phyloP scores from a whole-genome alignment of 176 grass and related monocot genomes.

The Zizania latifolia region DNA sequence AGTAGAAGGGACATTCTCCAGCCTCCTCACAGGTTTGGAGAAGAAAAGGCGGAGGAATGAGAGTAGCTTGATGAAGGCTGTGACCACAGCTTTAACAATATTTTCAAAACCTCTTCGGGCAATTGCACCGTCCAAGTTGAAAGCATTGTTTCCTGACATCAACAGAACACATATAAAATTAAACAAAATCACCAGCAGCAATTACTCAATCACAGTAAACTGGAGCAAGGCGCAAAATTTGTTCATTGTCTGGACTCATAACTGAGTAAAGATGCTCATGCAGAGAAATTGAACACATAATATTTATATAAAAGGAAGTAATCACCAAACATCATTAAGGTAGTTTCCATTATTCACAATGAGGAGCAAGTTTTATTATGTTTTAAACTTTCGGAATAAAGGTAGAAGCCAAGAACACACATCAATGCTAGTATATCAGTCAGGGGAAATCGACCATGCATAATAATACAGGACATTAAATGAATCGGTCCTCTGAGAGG shows the following conservation, averaged over 20 bases:
- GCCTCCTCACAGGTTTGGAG: constrained; percentile 40
- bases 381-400: neutral
- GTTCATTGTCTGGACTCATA: neutral
- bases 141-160: constrained; percentile 33
- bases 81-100: constrained; percentile 37
- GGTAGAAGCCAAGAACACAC: neutral
- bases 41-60: constrained; percentile 40
- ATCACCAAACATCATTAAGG: neutral
- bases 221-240: neutral
- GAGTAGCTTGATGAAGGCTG: constrained; percentile 67
- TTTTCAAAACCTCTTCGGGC: constrained; percentile 29
- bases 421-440: neutral
- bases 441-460: neutral
- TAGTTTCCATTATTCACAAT: neutral
- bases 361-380: neutral
- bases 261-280: neutral
- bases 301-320: neutral
- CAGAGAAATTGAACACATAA: neutral
- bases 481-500: neutral
- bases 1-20: constrained; percentile 22
- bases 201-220: neutral
- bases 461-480: neutral
- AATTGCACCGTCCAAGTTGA: constrained; percentile 16
- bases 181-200: neutral
- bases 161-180: neutral